Evolutionary conservation across 192 early-diverging fungal species (phyloP), one percentile per base, ranked within the genome.

Genomic region (Linnemannia exigua): DNA sequence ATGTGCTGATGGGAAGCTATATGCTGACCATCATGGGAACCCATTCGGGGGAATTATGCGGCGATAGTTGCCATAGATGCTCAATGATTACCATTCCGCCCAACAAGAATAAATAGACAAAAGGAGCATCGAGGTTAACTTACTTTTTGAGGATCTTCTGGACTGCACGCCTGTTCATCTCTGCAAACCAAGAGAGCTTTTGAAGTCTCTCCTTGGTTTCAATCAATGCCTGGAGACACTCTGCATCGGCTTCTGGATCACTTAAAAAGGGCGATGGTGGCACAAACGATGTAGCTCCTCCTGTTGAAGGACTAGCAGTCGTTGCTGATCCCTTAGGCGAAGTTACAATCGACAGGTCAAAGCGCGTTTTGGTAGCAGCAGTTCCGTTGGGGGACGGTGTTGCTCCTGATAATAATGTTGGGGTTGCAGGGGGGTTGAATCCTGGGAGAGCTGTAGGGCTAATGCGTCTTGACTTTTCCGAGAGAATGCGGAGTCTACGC

Each of bases 61-160:
- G 19, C 8, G 47, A 47, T 38, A 48, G 41, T 19, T 35, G 31
- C 38, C 46, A 48, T 52, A 36, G 22, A 28, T 52, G 35, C 33
- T n/a, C 35, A 58, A 74, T 37, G n/a, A 28, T 12, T 38, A 47
- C 41, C 31, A 36, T 37, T 74, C 20, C 25, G 8, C 54, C 73
- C 77, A 37, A 31, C 6, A 61, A 28, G 14, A 28, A 31, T 15
- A 31, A 1, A 44, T 6, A 44, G 9, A 63, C 25, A 31, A 63
- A 63, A 31, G 28, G 28, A 63, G 66, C 22, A 50, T 47, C 19
- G 15, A 35, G 12, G 33, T 71, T 37, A 15, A 70, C 84, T 88
- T 91, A 92, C 92, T 92, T 92, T 87, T 92, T 92, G 33, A 92
- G 84, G 67, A 91, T 92, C 82, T 92, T 92, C 28, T 77, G 74